Evolutionary conservation across 495 filamentous ascomycete species (phyloP).

Genomic region (Lasiosphaeria hispida): DNA sequence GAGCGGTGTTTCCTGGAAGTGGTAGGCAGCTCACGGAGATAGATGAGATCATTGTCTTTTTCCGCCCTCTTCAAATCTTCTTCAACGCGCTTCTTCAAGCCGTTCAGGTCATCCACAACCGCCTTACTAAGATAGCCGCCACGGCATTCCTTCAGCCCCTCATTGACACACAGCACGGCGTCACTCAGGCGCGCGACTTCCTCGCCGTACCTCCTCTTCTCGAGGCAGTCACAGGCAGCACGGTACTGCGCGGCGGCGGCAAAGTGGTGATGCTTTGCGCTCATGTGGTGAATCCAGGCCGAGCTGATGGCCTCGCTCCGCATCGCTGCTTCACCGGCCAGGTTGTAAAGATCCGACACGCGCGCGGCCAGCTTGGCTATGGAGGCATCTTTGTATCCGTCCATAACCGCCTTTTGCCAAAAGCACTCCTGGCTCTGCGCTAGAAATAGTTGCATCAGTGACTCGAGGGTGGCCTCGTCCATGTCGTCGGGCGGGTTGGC

Average conservation of each 20-base stretch:
- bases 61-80: constrained; percentile 91
- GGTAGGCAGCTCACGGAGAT: constrained; percentile 54
- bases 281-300: constrained; percentile 98
- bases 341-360: constrained; percentile 86
- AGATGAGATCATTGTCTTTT: constrained; percentile 95
- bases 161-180: constrained; percentile 76
- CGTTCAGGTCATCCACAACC: constrained; percentile 79
- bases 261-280: constrained; percentile 96
- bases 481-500: constrained; percentile 86
- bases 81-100: constrained; percentile 73
- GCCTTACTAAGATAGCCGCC: constrained; percentile 75
- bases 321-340: constrained; percentile 79
- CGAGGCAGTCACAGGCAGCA: constrained; percentile 88
- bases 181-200: constrained; percentile 87
- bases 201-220: constrained; percentile 93
- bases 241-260: constrained; percentile 93
- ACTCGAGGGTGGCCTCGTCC: constrained; percentile 83
- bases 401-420: constrained; percentile 96
- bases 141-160: constrained; percentile 79
- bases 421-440: constrained; percentile 96
- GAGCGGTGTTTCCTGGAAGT: neutral
- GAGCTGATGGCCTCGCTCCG: constrained; percentile 86
- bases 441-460: constrained; percentile 77
- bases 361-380: constrained; percentile 90
- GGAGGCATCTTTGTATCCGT: constrained; percentile 83